Percentiles rank a stretch among this genome's conserved stretches.
Conservation (phyloP, 2,329 filamentous ascomycete species). For the Domatiomyces catenatus region DNA sequence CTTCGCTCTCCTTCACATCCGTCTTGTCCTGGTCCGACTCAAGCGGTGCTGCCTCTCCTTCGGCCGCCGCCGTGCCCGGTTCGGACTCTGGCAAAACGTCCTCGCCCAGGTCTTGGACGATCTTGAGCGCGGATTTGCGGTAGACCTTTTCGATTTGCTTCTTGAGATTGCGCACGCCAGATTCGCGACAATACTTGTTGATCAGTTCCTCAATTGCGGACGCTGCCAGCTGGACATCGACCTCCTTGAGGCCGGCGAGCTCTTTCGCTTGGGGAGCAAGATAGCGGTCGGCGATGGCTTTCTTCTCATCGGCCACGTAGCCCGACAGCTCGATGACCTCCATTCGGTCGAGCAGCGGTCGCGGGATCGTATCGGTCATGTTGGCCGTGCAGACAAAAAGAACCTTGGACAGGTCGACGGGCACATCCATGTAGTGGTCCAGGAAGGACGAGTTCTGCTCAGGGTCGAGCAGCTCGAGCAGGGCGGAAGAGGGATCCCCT, state of each 20-base stretch:
- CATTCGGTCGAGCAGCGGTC: conserved; percentile 89
- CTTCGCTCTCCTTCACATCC: conserved; percentile 49
- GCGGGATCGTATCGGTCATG: conserved; percentile 94
- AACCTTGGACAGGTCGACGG: conserved; percentile 92
- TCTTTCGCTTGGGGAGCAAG: conserved; percentile 90
- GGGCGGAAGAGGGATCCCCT: conserved; percentile 84
- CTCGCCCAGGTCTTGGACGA: conserved; percentile 86
- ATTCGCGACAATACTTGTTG: conserved; percentile 96
- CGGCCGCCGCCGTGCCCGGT: conserved; percentile 53
- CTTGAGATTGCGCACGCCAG: conserved; percentile 91
- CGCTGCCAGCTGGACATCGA: conserved; percentile 72
- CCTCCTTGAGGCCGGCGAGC: conserved; percentile 73
- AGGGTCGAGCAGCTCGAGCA: conserved; percentile 85
- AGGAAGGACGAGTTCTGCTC: conserved; percentile 96
- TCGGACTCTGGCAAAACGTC: conserved; percentile 65
- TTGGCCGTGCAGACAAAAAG: conserved; percentile 98
- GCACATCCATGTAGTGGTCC: conserved; percentile 97
- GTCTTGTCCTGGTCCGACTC: conserved; percentile 43
- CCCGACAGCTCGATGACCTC: conserved; percentile 92
- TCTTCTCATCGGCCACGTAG: conserved; percentile 96
- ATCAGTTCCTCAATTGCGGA: conserved; percentile 91
- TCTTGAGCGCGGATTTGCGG: conserved; percentile 90
- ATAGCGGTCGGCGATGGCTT: conserved; percentile 90
- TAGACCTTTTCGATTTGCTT: conserved; percentile 99
- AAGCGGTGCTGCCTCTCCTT: conserved; percentile 58